Percentiles rank a stretch among this genome's conserved stretches.
These are phyloP conservation scores for Yueomyces sinensis DNA, from an alignment of 805 yeast genomes.

Conservation along the genomic window DNA sequence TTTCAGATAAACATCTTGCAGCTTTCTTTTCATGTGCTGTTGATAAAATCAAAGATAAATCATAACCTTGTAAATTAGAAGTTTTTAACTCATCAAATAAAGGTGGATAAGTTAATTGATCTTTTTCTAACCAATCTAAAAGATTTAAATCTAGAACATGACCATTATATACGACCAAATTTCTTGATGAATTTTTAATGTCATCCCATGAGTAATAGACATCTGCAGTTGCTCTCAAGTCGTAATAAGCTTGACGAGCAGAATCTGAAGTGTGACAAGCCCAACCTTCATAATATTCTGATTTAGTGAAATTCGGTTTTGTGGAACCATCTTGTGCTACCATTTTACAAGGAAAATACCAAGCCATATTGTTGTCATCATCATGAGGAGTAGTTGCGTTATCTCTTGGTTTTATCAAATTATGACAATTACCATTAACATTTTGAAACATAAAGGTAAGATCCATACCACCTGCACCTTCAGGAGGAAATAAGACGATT, in stretches of 20 bases:
- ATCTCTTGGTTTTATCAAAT: slow-evolving; percentile 54
- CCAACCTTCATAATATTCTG: slow-evolving; percentile 63
- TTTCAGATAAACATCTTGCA: slow-evolving; percentile 76
- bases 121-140: slow-evolving; percentile 58
- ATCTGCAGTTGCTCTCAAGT: slow-evolving; percentile 48
- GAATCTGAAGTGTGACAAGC: slow-evolving; percentile 73
- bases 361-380: slow-evolving; percentile 54
- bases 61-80: slow-evolving; percentile 54
- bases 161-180: slow-evolving; percentile 81
- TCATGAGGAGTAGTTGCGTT: slow-evolving; percentile 60
- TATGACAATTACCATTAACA: slow-evolving; percentile 82
- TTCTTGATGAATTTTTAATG: slow-evolving; percentile 51
- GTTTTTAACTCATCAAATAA: slow-evolving; percentile 48
- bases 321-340: slow-evolving; percentile 60
- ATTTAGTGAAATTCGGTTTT: slow-evolving; percentile 41
- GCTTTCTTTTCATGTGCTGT: slow-evolving; percentile 53
- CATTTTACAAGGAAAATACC: slow-evolving; percentile 92
- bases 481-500: slow-evolving; percentile 72
- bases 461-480: slow-evolving; percentile 79
- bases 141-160: slow-evolving; percentile 72
- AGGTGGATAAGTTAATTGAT: slow-evolving; percentile 60
- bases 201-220: slow-evolving; percentile 89
- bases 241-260: slow-evolving; percentile 60
- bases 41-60: slow-evolving; percentile 59
- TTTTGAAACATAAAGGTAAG: slow-evolving; percentile 79